Evolutionary conservation across 371 early-diverging fungal species (phyloP).

Genomic region (Modicella reniformis): DNA sequence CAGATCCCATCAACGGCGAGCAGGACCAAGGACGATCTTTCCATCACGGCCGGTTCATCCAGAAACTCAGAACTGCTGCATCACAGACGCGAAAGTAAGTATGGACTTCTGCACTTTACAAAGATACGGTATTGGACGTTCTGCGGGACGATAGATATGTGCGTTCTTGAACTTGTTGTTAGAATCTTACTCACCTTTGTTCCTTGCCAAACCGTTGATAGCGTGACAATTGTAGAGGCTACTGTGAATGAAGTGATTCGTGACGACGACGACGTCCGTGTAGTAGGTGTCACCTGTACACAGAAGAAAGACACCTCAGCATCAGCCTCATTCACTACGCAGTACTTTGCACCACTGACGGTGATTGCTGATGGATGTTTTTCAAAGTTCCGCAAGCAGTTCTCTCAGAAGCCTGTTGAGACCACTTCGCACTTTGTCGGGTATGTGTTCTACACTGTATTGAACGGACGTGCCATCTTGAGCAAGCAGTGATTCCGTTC

Average conservation of each 20-base stretch:
- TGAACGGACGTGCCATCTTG: background rate
- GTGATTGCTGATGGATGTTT: conserved; percentile 92
- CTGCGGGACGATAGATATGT: background rate
- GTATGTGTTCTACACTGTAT: conserved; percentile 53
- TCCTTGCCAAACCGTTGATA: conserved; percentile 27
- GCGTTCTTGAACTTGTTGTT: background rate
- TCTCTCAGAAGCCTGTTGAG: conserved; percentile 62
- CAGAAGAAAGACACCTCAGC: conserved; percentile 33
- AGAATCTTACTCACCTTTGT: background rate
- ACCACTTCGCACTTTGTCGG: conserved; percentile 85
- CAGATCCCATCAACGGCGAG: conserved; percentile 59
- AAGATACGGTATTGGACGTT: background rate
- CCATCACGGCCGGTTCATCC: conserved; percentile 94
- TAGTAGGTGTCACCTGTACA: conserved; percentile 64
- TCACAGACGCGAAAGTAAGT: conserved; percentile 63
- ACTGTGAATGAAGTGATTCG: conserved; percentile 70
- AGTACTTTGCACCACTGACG: conserved; percentile 75
- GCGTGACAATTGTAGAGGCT: conserved; percentile 79
- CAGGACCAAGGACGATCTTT: conserved; percentile 80
- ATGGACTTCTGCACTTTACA: background rate
- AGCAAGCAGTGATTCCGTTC: background rate
- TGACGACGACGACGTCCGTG: conserved; percentile 57
- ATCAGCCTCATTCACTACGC: conserved; percentile 9
- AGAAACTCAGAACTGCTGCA: conserved; percentile 81
- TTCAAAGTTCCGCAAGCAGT: conserved; percentile 90